Evolutionary conservation across 257 asterid species (phyloP).

Genomic region (Paulownia fortunei): DNA sequence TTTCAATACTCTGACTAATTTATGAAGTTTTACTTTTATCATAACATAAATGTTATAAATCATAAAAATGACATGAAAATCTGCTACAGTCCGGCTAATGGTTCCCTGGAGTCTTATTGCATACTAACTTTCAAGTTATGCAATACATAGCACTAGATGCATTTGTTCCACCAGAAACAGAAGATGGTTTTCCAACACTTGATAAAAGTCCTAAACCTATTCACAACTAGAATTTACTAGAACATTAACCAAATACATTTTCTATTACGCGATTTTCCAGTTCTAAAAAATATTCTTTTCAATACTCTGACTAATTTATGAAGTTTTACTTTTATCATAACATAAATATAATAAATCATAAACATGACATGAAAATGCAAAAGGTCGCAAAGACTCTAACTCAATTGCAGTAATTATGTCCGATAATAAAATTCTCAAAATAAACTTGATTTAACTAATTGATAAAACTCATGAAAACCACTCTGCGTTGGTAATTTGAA

Average conservation of each 20-base stretch:
- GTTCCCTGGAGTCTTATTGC: background rate
- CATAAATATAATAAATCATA: background rate
- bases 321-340: slow-evolving; percentile 1
- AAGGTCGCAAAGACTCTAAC: background rate
- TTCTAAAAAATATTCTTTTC: background rate
- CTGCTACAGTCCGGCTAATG: background rate
- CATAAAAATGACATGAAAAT: slow-evolving; percentile 15
- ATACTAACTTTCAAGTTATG: background rate
- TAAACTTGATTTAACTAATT: background rate
- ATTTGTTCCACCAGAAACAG: background rate
- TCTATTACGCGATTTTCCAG: background rate
- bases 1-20: background rate
- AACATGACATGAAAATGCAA: slow-evolving; percentile 7
- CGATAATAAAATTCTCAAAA: background rate
- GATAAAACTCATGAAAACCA: background rate
- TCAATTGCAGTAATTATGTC: background rate
- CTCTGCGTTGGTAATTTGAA: background rate
- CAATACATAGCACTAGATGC: background rate
- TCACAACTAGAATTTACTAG: background rate
- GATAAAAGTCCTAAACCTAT: background rate
- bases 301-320: background rate
- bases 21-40: background rate
- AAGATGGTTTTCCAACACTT: background rate
- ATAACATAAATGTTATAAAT: background rate
- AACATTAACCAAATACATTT: background rate